A percentile compares a stretch with the other conserved stretches of the same genome.
phyloP scores from a whole-genome alignment of 148 eudicot species.

The Rhododendron ovatum region DNA sequence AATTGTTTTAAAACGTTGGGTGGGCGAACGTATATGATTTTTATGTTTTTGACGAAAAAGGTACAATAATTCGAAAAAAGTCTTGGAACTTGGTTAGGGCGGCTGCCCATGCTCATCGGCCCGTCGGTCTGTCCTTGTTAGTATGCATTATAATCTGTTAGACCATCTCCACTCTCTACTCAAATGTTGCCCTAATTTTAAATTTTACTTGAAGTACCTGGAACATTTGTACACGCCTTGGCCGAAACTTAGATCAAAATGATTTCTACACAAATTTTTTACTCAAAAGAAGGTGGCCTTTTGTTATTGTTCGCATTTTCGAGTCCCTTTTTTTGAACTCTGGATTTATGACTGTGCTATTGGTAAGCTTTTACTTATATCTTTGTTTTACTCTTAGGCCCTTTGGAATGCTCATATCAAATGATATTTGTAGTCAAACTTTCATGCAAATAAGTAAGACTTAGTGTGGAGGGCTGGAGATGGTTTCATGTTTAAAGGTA shows the following conservation, averaged over 20 bases:
- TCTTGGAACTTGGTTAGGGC: background rate
- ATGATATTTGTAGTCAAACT: background rate
- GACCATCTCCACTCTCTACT: background rate
- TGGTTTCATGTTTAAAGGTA: background rate
- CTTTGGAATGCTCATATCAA: background rate
- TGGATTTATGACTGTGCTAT: background rate
- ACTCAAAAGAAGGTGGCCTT: background rate
- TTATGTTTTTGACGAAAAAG: background rate
- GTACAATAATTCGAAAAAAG: background rate
- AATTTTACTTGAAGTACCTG: background rate
- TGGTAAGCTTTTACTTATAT: background rate
- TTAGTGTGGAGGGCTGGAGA: background rate
- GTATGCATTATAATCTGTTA: background rate
- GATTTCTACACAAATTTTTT: background rate
- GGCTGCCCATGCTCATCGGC: background rate
- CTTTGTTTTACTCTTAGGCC: background rate
- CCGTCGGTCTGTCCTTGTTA: background rate
- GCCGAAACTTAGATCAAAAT: background rate
- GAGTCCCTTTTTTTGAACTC: background rate
- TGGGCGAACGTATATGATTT: background rate
- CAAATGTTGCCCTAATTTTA: background rate
- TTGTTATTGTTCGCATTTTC: background rate
- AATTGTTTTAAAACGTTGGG: background rate
- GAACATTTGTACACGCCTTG: background rate
- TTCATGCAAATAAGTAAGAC: background rate